Conservation (phyloP, 495 filamentous ascomycete species). For the Barbatosphaeria neglecta region DNA sequence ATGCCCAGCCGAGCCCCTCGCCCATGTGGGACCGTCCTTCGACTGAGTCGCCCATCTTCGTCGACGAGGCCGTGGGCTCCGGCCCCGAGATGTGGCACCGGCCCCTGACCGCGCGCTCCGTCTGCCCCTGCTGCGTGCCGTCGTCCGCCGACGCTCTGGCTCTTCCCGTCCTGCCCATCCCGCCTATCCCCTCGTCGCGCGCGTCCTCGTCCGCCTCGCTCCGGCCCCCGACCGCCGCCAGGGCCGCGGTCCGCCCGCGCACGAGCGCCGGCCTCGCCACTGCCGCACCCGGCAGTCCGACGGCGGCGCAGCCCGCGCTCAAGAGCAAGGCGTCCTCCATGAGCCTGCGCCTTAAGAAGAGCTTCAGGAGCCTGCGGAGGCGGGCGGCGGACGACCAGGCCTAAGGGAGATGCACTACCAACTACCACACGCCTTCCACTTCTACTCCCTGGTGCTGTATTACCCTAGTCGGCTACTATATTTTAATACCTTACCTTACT, state of each 20-base stretch:
- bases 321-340: neutral
- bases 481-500: no score
- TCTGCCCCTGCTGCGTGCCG: neutral
- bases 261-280: constrained; percentile 5
- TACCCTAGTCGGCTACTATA: no score
- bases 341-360: neutral
- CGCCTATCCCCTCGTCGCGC: neutral
- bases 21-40: neutral
- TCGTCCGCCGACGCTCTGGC: neutral
- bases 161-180: neutral
- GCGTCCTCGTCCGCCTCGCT: neutral
- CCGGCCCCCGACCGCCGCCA: neutral
- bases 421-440: no score
- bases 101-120: neutral
- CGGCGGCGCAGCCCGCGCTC: neutral
- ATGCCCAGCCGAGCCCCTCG: neutral
- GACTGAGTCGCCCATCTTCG: neutral
- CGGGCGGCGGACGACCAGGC: neutral
- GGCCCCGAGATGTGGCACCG: neutral
- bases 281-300: neutral
- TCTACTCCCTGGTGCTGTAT: no score
- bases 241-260: constrained; percentile 2
- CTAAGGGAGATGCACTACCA: neutral
- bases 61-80: neutral
- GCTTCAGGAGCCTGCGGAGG: neutral